A percentile compares a stretch with the other conserved stretches of the same genome.
Evolutionary conservation across 148 eudicot species (phyloP).

Genomic region (Vaccinium corymbosum): DNA sequence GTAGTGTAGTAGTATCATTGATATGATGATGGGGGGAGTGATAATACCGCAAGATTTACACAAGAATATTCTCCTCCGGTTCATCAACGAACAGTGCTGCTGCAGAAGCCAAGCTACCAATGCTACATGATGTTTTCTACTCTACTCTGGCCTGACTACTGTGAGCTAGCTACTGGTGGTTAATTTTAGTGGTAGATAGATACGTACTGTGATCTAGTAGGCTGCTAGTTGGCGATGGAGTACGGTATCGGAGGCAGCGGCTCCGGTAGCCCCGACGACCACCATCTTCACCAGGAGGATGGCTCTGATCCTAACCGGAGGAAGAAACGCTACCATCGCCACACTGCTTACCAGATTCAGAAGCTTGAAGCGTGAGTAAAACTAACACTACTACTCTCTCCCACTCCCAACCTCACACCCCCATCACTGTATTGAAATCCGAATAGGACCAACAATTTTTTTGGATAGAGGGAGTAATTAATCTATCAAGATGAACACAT

Average conservation of each 20-base stretch:
- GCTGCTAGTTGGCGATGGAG: slow-evolving; percentile 1
- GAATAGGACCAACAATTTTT: too few species aligned
- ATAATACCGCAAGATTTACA: background rate
- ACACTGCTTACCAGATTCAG: slow-evolving; percentile 52
- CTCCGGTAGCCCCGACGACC: slow-evolving; percentile 30
- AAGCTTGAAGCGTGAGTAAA: slow-evolving; percentile 38
- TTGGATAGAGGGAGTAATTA: too few species aligned
- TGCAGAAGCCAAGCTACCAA: background rate
- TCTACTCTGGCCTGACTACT: too few species aligned
- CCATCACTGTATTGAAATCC: too few species aligned
- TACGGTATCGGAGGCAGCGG: slow-evolving; percentile 29
- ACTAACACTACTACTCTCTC: background rate
- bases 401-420: background rate
- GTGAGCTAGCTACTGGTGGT: background rate
- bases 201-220: background rate
- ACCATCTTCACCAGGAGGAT: slow-evolving; percentile 5
- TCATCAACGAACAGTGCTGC: background rate
- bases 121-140: background rate
- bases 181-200: too few species aligned
- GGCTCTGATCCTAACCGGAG: slow-evolving; percentile 28
- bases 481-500: background rate
- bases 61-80: background rate
- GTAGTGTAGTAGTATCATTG: background rate
- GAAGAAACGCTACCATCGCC: slow-evolving; percentile 49
- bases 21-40: background rate